A percentile compares a stretch with the other conserved stretches of the same genome.
phyloP scores from a whole-genome alignment of 2,329 filamentous ascomycete species.

The Penicillium sp. region DNA sequence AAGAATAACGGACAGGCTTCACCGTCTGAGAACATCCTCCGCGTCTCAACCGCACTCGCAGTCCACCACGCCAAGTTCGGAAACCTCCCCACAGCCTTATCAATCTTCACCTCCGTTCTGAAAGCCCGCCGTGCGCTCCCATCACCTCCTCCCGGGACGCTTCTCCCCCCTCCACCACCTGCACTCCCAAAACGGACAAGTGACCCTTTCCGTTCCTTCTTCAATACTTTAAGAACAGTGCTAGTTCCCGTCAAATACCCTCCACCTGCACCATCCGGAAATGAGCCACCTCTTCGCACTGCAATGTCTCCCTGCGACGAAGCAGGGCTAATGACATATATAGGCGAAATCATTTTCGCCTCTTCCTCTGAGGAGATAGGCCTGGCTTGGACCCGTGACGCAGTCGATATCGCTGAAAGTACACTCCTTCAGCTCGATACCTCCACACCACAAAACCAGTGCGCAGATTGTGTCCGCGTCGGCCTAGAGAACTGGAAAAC shows the following conservation, averaged over 20 bases:
- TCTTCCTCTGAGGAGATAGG: constrained; percentile 70
- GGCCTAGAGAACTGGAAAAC: constrained; percentile 80
- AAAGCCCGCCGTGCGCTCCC: constrained; percentile 71
- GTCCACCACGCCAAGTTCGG: constrained; percentile 75
- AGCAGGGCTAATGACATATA: constrained; percentile 83
- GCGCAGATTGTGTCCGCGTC: constrained; percentile 75
- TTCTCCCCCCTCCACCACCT: constrained; percentile 33
- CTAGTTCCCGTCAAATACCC: constrained; percentile 69
- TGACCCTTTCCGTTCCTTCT: constrained; percentile 38
- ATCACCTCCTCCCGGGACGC: constrained; percentile 40
- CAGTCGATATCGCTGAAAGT: constrained; percentile 78
- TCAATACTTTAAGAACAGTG: constrained; percentile 48
- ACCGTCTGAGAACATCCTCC: constrained; percentile 75
- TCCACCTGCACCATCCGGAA: constrained; percentile 70
- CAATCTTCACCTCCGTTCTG: constrained; percentile 84
- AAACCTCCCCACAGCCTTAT: constrained; percentile 71
- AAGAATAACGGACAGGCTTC: constrained; percentile 58
- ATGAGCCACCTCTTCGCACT: constrained; percentile 68
- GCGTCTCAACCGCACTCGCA: constrained; percentile 75
- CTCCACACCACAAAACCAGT: constrained; percentile 61
- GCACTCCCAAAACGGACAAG: constrained; percentile 26
- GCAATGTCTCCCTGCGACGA: constrained; percentile 77
- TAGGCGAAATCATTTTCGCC: constrained; percentile 90
- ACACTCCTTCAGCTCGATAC: constrained; percentile 50
- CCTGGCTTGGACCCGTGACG: constrained; percentile 87